A percentile compares a stretch with the other conserved stretches of the same genome.
phyloP scores from a whole-genome alignment of 306 rosid genomes.

The Amphicarpaea edgeworthii region DNA sequence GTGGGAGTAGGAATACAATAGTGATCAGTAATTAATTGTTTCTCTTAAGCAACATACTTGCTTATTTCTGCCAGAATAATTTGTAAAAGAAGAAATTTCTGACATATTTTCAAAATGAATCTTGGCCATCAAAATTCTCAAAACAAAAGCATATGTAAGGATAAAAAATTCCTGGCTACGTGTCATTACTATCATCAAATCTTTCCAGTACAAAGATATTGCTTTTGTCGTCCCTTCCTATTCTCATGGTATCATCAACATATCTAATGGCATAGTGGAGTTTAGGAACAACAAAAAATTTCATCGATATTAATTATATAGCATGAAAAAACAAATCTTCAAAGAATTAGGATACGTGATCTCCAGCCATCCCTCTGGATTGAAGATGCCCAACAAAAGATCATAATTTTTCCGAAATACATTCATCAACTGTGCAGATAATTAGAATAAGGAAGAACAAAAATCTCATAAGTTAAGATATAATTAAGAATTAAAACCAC shows the following conservation, averaged over 20 bases:
- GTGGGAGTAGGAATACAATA: constrained; percentile 1
- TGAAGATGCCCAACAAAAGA: constrained; percentile 83
- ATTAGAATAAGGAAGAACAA: background rate
- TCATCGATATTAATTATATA: background rate
- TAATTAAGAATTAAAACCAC: too few species aligned
- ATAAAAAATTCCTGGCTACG: constrained; percentile 3
- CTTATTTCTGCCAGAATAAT: background rate
- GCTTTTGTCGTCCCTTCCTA: constrained; percentile 87
- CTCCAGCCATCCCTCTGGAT: constrained; percentile 95
- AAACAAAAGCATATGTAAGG: background rate
- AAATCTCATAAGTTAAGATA: background rate
- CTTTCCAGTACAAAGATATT: constrained; percentile 80
- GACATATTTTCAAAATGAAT: constrained; percentile 16
- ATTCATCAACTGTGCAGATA: constrained; percentile 70
- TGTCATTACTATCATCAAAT: constrained; percentile 48
- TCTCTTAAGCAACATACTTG: background rate
- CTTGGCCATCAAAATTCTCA: background rate
- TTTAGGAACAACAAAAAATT: constrained; percentile 46
- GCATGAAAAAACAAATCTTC: background rate
- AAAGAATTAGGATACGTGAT: constrained; percentile 81
- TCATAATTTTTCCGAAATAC: constrained; percentile 77
- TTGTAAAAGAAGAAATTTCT: background rate
- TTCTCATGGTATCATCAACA: constrained; percentile 78
- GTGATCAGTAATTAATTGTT: constrained; percentile 2
- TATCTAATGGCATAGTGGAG: constrained; percentile 55